Conservation (phyloP, 257 asterid genomes). For the Coffea canephora region DNA sequence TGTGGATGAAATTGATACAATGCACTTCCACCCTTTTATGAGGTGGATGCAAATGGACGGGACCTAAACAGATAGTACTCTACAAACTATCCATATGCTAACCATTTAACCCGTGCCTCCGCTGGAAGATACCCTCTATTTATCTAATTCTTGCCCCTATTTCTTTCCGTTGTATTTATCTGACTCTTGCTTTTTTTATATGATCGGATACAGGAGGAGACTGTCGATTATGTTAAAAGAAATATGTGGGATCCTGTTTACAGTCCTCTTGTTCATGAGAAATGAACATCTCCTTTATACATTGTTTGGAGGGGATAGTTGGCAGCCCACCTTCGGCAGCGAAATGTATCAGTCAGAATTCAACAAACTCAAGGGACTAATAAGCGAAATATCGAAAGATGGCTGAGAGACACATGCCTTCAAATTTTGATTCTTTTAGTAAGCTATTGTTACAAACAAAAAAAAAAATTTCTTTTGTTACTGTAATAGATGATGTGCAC, state of each 20-base stretch:
- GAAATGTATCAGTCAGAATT: slow-evolving; percentile 8
- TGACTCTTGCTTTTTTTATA: slow-evolving; percentile 5
- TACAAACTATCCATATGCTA: too few relatives aligned
- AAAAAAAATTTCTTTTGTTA: background rate
- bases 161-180: background rate
- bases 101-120: too few relatives aligned
- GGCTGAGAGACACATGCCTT: background rate
- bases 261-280: slow-evolving; percentile 96
- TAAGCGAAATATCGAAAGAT: background rate
- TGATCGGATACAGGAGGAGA: slow-evolving; percentile 70
- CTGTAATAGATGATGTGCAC: background rate
- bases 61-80: too few relatives aligned
- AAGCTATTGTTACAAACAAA: slow-evolving; percentile 1
- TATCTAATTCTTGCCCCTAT: background rate
- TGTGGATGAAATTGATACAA: too few relatives aligned
- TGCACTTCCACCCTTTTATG: too few relatives aligned
- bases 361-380: background rate
- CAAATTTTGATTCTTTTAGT: slow-evolving; percentile 15
- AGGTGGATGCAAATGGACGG: too few relatives aligned
- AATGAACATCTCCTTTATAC: slow-evolving; percentile 35
- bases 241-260: slow-evolving; percentile 94
- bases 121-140: too few relatives aligned
- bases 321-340: slow-evolving; percentile 29
- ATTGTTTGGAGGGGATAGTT: background rate
- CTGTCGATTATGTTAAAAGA: slow-evolving; percentile 49